Evolutionary conservation across 768 basidiomycete genomes (phyloP), one percentile per base, ranked within the genome.

Genomic region (Termitomyces sp.): DNA sequence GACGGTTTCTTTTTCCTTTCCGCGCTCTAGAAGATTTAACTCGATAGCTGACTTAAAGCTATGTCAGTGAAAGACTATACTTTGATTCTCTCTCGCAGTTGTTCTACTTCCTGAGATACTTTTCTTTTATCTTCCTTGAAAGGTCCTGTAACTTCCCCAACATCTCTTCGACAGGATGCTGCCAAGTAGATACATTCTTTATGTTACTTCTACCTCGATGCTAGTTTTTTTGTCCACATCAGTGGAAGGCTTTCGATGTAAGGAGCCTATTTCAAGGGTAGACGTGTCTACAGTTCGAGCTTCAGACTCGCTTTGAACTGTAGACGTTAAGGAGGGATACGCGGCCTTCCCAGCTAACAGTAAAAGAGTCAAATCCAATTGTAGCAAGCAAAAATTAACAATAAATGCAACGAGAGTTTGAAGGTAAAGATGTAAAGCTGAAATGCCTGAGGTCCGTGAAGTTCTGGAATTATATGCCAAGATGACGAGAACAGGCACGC

Each of bases 81-180:
- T 21, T 54, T 32, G 9, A 54, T 44, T 11, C 10, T 16, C 21
- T n/a, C 34, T 25, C 53, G 42, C 10, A 54, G 31, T 35, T 35
- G 53, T 21, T 45, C 43, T 12, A 54, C 23, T 23, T 54, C 53
- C n/a, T 35, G 17, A n/a, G 55, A 49, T 17, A 50, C 55, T 42
- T 49, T 48, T n/a, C n/a, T 14, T 43, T 42, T 11, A 46, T 29
- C 32, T 37, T 54, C 16, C 16, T 23, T 11, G 53, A 17, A 37
- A 54, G 38, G 2, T 44, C 25, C 25, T 44, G 43, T 44, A 44
- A 44, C 25, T 25, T 44, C 1, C 25, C 43, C 17, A 44, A 9
- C 25, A 44, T 44, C 25, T 44, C 25, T 44, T 44, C 43, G 4
- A 44, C 25, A 1, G 43, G 16, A 44, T 44, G 25, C 16, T 25